Conservation (phyloP, 2,329 filamentous ascomycete genomes). For the Epichloe baconii region DNA sequence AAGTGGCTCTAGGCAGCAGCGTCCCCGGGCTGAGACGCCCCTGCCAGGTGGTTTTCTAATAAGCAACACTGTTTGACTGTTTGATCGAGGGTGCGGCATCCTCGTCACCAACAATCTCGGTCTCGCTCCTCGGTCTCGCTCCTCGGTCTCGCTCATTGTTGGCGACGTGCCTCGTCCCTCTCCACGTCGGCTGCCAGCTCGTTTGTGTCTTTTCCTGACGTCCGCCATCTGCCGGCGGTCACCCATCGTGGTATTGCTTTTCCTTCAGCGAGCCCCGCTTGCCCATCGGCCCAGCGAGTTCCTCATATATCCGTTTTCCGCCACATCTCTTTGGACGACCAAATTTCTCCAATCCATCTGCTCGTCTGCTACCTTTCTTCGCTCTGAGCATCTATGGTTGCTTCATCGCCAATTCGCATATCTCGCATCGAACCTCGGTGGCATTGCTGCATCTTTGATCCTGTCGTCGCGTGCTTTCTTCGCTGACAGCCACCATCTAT, state of each 20-base stretch:
- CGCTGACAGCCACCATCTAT: not conserved
- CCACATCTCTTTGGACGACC: constrained; percentile 7
- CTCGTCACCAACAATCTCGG: constrained; percentile 2
- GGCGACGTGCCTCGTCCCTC: not conserved
- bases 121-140: too few relatives aligned
- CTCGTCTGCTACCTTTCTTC: not conserved
- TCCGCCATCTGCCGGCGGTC: constrained; percentile 4
- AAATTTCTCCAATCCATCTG: not conserved
- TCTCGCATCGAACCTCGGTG: not conserved
- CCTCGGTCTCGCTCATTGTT: not conserved
- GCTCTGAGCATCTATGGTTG: not conserved
- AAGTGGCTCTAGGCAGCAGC: constrained; percentile 12
- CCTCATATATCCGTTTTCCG: constrained; percentile 16
- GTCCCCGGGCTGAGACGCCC: constrained; percentile 10
- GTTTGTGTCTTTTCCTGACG: constrained; percentile 3
- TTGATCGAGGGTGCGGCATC: not conserved
- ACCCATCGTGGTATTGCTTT: constrained; percentile 3
- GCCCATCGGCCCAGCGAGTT: constrained; percentile 7
- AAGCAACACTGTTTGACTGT: constrained; percentile 4
- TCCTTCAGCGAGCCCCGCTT: constrained; percentile 1
- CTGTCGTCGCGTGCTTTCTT: not conserved
- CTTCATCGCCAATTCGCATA: not conserved
- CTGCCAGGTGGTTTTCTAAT: constrained; percentile 5
- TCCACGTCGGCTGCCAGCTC: constrained; percentile 1
- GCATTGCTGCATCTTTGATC: not conserved